A percentile compares a stretch with the other conserved stretches of the same genome.
phyloP scores from a whole-genome alignment of 768 basidiomycete species.

The Phaffia australis region DNA sequence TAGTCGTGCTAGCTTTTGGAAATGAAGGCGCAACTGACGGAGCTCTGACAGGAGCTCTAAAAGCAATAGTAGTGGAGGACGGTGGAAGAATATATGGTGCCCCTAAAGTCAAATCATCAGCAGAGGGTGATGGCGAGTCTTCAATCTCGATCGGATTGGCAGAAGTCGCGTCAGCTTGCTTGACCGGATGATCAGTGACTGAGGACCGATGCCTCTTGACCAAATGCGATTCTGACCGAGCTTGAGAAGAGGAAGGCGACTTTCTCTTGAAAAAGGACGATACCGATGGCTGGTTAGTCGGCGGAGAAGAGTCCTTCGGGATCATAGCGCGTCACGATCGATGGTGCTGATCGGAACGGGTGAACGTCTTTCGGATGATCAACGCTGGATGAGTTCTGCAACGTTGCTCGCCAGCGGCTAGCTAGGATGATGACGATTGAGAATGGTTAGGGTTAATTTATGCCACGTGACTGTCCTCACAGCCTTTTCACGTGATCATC shows the following conservation, averaged over 20 bases:
- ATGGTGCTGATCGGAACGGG: too few species aligned
- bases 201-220: constrained; percentile 3
- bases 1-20: neutral
- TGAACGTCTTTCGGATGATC: too few species aligned
- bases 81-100: too few species aligned
- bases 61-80: neutral
- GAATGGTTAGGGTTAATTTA: too few species aligned
- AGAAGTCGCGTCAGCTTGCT: constrained; percentile 6
- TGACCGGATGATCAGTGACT: neutral
- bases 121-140: constrained; percentile 9
- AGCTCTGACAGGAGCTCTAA: neutral
- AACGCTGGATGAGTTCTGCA: too few species aligned
- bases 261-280: constrained; percentile 23
- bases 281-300: constrained; percentile 14
- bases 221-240: constrained; percentile 1
- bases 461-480: too few species aligned
- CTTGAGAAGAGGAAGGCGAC: neutral
- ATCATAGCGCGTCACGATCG: neutral
- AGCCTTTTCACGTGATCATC: too few species aligned
- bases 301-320: neutral
- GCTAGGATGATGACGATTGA: too few species aligned
- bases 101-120: neutral
- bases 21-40: neutral
- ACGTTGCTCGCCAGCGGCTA: too few species aligned
- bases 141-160: constrained; percentile 6